Base-by-base conservation (phyloP, 257 asterid genomes). In the Echium plantagineum region DNA sequence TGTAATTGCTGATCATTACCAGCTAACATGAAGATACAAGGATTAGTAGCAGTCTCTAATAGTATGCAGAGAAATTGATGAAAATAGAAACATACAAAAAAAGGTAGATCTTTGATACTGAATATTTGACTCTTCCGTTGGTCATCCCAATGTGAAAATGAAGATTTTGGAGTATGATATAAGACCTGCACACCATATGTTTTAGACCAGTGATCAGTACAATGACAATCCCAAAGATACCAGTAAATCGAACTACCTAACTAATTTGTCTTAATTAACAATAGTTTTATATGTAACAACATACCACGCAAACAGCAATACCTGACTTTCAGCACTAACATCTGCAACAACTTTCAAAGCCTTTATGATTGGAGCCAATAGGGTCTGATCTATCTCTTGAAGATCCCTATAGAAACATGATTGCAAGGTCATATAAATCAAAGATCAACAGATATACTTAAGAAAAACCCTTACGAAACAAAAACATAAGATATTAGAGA, bases 241-340 rank as follows among this genome's bases (percentile, higher is more conserved):
- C 56, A 28, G 32, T 15, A 52, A 64, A 49, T 62, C 31, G 65
- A 55, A 62, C 19, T 61, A 55, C 55, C 66, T 28, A 46, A 52
- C 30, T 17, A 62, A 35, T 53, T 28, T 10, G 21, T 56, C 22
- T 31, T 24, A 21, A 35, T 24, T 49, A 9, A 15, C 59, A 7
- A 52, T 20, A 62, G 16, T 19, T 42, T 15, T 24, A 51, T 2
- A 48, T 48, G 55, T 30, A 21, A 30, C 52, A 70, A 59, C 30
- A 57, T 30, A 31, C 61, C 21, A 58, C 51, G 64, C 58, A 67
- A 51, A 21, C 24, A 58, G 59, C 13, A 22, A 60, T 32, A 88
- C 98, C 98, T 91, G 97, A 79, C 95, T 88, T 75, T 91, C 98
- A 79, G 82, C 87, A 55, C 72, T 78, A 74, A 91, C 73, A 69